phyloP scores from a whole-genome alignment of 129 eudicot species.

The Calendula officinalis region DNA sequence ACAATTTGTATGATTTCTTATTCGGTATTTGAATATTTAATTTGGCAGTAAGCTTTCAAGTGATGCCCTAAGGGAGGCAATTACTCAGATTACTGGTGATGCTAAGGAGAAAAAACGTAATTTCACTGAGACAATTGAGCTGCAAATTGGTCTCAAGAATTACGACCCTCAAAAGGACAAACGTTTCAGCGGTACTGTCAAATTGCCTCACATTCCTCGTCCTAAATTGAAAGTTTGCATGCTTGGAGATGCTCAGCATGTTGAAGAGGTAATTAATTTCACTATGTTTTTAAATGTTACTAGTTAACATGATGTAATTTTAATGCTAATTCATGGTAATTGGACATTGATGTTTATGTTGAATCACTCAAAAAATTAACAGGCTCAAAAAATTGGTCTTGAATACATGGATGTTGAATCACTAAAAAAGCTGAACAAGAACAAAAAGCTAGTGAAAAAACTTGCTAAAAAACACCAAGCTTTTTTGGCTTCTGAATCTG shows the following conservation, averaged over 20 bases:
- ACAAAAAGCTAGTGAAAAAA: conserved; percentile 56
- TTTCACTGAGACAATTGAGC: conserved; percentile 50
- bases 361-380: background rate
- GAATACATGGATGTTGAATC: conserved; percentile 56
- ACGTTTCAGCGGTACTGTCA: conserved; percentile 55
- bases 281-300: background rate
- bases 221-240: conserved; percentile 60
- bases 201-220: conserved; percentile 55
- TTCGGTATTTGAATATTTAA: background rate
- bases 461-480: conserved; percentile 58
- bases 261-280: conserved; percentile 41
- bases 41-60: conserved; percentile 52
- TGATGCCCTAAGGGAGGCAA: conserved; percentile 57
- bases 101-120: conserved; percentile 51
- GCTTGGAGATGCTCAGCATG: conserved; percentile 67
- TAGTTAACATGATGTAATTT: background rate
- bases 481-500: conserved; percentile 57
- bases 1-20: background rate
- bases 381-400: conserved; percentile 56
- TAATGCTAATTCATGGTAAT: background rate
- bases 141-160: conserved; percentile 56
- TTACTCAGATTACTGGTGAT: conserved; percentile 35
- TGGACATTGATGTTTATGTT: background rate
- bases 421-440: conserved; percentile 53
- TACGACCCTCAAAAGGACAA: conserved; percentile 63